Evolutionary conservation across 352 stramenopile genomes (phyloP).

Genomic region (Phytophthora chlamydospora): DNA sequence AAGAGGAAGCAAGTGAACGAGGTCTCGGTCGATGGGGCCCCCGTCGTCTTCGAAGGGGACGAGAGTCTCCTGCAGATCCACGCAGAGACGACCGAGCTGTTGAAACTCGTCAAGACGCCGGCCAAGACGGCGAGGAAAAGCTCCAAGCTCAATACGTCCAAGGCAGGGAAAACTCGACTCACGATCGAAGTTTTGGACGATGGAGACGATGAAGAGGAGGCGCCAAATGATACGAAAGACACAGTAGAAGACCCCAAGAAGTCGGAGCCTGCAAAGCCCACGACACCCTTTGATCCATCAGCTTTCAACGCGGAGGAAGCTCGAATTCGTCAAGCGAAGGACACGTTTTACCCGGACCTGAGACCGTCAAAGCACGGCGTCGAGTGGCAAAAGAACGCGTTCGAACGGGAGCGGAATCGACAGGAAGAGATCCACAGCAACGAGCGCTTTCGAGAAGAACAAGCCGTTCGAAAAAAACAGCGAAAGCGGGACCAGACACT

Average conservation of each 20-base stretch:
- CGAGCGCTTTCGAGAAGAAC: slow-evolving; percentile 24
- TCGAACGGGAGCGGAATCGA: slow-evolving; percentile 48
- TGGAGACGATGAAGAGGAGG: slow-evolving; percentile 31
- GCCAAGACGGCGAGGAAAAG: slow-evolving; percentile 29
- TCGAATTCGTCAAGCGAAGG: slow-evolving; percentile 53
- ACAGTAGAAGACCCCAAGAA: not conserved
- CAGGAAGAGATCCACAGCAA: slow-evolving; percentile 36
- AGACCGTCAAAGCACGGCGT: slow-evolving; percentile 59
- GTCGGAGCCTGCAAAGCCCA: slow-evolving; percentile 6
- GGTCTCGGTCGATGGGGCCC: slow-evolving; percentile 16
- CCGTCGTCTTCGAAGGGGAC: slow-evolving; percentile 47
- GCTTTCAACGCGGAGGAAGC: slow-evolving; percentile 61
- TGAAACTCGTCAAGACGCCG: slow-evolving; percentile 62
- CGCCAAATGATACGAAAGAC: slow-evolving; percentile 4
- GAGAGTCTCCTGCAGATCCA: slow-evolving; percentile 64
- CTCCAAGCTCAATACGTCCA: slow-evolving; percentile 23
- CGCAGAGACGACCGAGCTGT: slow-evolving; percentile 60
- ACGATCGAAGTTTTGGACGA: slow-evolving; percentile 79
- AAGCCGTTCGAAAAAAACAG: slow-evolving; percentile 31
- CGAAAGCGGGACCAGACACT: slow-evolving; percentile 17
- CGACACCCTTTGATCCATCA: slow-evolving; percentile 43
- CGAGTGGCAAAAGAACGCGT: slow-evolving; percentile 43
- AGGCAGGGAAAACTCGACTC: slow-evolving; percentile 42
- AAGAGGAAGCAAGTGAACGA: slow-evolving; percentile 32
- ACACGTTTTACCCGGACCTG: slow-evolving; percentile 69